Evolutionary conservation across 805 yeast species (phyloP), one percentile per base, ranked within the genome.

Genomic region (Pichia heedii): DNA sequence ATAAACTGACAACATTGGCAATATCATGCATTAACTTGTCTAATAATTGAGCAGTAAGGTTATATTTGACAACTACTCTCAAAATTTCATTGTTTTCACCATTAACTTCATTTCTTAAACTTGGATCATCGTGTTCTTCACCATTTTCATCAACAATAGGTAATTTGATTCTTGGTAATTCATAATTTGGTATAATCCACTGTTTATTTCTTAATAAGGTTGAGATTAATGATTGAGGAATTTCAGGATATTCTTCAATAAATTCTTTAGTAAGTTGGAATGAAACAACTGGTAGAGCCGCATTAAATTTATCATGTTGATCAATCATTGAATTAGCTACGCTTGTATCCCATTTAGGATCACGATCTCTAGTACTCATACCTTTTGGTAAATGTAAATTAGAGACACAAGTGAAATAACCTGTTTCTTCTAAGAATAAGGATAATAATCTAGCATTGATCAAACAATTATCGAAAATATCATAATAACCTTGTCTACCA

Each of bases 211-310:
- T 76, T 54, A 88, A 67, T 60, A 87, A 58, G 13, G 79, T 69
- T 0, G 95, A 81, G 22, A 88, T 62, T 46, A 84, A 70, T 16
- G 81, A 71, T 63, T 89, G 96, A 10, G 95, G 95, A 44, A 88
- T 74, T 61, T 79, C 86, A 3, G 95, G 93, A 60, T 79, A 84
- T 35, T 70, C 58, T 36, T 71, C 57, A 35, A 64, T 58, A 59
- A 88, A 76, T 33, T 69, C 68, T 41, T 77, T 67, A 3, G 84
- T 73, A 52, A 88, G 75, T 57, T 77, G 77, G 72, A 87, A 88
- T 0, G 96, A 83, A 36, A 87, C 96, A 29, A 88, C 93, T 3
- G 97, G 97, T 47, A 88, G 72, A 2, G 96, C 96, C 1, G 84
- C 79, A 54, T 76, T 72, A 66, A 67, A 87, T 22, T 60, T 61